Evolutionary conservation across 768 basidiomycete species (phyloP).

Genomic region (Termitomyces sp.): DNA sequence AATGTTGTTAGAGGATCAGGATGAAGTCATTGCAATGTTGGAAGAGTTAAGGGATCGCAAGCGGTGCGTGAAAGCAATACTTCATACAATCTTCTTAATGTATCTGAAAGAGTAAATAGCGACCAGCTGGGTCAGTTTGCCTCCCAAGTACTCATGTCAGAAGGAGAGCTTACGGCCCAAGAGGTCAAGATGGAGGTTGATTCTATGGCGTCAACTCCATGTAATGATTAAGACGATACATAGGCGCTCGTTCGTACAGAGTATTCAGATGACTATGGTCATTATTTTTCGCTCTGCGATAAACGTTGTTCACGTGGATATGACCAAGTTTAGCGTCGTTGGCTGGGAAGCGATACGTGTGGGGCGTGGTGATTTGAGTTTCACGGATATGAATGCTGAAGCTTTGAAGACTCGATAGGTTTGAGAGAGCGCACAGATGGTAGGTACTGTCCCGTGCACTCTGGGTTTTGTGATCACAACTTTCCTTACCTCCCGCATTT

Average conservation of each 20-base stretch:
- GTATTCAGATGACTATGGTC: background rate
- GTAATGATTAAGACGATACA: slow-evolving; percentile 22
- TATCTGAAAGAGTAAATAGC: slow-evolving; percentile 23
- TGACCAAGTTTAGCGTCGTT: background rate
- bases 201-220: slow-evolving; percentile 70
- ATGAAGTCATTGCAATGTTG: slow-evolving; percentile 65
- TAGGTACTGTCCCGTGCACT: too few species aligned
- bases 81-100: background rate
- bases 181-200: slow-evolving; percentile 60
- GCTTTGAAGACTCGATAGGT: background rate
- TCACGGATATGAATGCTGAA: too few species aligned
- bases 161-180: slow-evolving; percentile 16
- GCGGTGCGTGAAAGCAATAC: slow-evolving; percentile 30
- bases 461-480: too few species aligned
- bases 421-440: too few species aligned
- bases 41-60: slow-evolving; percentile 59
- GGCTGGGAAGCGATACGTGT: background rate
- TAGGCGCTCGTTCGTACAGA: background rate
- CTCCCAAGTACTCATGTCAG: slow-evolving; percentile 30
- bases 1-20: slow-evolving; percentile 60
- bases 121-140: slow-evolving; percentile 51
- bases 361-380: background rate
- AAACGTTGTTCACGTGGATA: too few species aligned
- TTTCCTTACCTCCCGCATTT: too few species aligned
- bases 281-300: too few species aligned